Base-by-base conservation (phyloP, 1,284 basidiomycete genomes). In the Ustilago tritici region DNA sequence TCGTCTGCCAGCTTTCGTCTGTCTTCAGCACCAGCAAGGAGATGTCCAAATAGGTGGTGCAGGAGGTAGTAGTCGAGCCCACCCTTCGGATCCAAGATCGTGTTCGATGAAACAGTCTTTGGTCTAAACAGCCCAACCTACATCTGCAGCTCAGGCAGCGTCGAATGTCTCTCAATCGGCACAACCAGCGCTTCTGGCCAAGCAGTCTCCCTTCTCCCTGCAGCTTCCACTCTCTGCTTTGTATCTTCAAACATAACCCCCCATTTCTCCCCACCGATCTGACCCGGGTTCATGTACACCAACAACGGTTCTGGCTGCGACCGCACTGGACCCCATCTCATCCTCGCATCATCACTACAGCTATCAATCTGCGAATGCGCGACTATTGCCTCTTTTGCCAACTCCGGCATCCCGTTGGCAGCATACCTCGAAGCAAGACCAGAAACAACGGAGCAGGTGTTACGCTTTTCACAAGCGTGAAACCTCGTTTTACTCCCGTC, bases 391-490 rank as follows among this genome's bases (percentile, higher is more conserved):
- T 72, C 53, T 17, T 23, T 62, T 5, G 60, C 59, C 53, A 63
- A 17, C 23, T 11, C n/a, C 11, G 54, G 56, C 17, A 59, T 41
- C 6, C 23, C 40, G 14, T 34, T 19, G 8, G 19, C 40, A 4
- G 56, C 41, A 10, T 73, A 50, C 19, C 79, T 49, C 28, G 75
- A 75, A 7, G 65, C 64, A 0, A 75, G 57, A 28, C 46, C 56
- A 3, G 57, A 55, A 5, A 77, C 52, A 4, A 35, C 31, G 2
- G 40, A 15, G 82, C 95, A 97, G 15, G 92, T 90, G 82, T 91
- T 88, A 61, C 91, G 91, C 0, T 93, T 90, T 81, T 97, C 95
- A 80, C 95, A 98, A 0, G 95, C 94, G 82, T 98, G 95, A 81
- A 97, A 96, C 0, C 94, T 90, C 0, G 93, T 92, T 1, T 87